Evolutionary conservation across 192 early-diverging fungal genomes (phyloP).

Genomic region (Coemansia sp.): DNA sequence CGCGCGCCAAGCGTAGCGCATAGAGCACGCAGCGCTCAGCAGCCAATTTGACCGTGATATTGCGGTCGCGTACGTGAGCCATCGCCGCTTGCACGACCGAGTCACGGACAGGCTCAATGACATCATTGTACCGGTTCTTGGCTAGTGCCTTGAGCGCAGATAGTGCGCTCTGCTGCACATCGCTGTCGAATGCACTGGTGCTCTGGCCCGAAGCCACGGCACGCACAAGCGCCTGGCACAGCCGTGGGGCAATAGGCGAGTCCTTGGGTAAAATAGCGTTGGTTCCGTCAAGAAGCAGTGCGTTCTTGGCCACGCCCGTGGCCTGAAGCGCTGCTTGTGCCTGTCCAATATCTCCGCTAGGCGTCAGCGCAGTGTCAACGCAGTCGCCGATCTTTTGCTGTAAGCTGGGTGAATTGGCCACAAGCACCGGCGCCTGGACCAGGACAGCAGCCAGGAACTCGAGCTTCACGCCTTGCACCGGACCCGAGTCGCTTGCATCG

Average conservation of each 20-base stretch:
- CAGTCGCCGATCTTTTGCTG: conserved; percentile 60
- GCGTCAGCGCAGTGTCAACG: conserved; percentile 61
- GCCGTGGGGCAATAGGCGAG: neutral
- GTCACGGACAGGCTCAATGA: conserved; percentile 55
- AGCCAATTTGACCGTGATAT: conserved; percentile 80
- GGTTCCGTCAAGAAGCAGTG: conserved; percentile 7
- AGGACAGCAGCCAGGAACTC: conserved; percentile 72
- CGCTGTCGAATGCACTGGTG: conserved; percentile 27
- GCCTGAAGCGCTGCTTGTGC: conserved; percentile 31
- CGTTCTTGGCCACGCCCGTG: conserved; percentile 25
- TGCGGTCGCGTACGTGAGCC: conserved; percentile 73
- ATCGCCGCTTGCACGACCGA: conserved; percentile 67
- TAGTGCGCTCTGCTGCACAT: conserved; percentile 58
- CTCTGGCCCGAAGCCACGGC: conserved; percentile 10
- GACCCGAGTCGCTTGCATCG: conserved; percentile 9
- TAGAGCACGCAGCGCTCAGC: conserved; percentile 80
- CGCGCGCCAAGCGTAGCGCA: conserved; percentile 60
- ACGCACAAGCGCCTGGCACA: conserved; percentile 27
- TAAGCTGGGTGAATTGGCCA: conserved; percentile 62
- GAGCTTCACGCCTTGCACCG: conserved; percentile 68
- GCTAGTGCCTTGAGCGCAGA: conserved; percentile 59
- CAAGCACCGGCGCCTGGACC: conserved; percentile 54
- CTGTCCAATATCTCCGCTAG: conserved; percentile 27
- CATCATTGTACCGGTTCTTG: conserved; percentile 50
- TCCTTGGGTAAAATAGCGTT: neutral